phyloP scores from a whole-genome alignment of 192 early-diverging fungal genomes.

The Anaeromyces robustus region DNA sequence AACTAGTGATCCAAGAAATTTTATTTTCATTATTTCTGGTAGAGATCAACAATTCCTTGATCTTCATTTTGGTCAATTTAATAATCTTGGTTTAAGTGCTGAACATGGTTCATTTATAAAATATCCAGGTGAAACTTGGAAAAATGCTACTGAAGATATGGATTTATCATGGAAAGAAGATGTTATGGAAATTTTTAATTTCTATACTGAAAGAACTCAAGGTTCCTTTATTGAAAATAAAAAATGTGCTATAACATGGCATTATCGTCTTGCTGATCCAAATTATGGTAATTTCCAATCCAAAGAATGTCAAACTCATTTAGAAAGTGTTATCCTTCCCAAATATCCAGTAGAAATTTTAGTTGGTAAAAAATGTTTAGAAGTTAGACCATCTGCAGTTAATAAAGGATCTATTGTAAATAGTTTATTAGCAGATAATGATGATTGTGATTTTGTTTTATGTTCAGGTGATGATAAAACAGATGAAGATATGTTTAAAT shows the following conservation, averaged over 20 bases:
- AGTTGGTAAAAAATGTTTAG: constrained; percentile 91
- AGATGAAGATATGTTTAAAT: constrained; percentile 83
- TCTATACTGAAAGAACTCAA: constrained; percentile 87
- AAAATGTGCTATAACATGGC: constrained; percentile 85
- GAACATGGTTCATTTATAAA: constrained; percentile 94
- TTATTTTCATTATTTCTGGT: constrained; percentile 83
- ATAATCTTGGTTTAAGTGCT: constrained; percentile 66
- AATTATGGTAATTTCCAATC: constrained; percentile 92
- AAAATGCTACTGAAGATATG: constrained; percentile 31
- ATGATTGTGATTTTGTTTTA: constrained; percentile 71
- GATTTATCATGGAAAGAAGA: constrained; percentile 90
- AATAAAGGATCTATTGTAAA: constrained; percentile 98
- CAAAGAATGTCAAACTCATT: constrained; percentile 91
- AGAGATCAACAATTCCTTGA: constrained; percentile 73
- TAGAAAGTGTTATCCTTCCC: constrained; percentile 80
- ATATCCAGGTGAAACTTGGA: constrained; percentile 43
- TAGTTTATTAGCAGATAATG: constrained; percentile 42
- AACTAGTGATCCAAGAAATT: constrained; percentile 60
- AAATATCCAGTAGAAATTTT: constrained; percentile 88
- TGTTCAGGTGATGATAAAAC: constrained; percentile 95
- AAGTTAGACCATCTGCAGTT: constrained; percentile 71
- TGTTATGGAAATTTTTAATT: constrained; percentile 81
- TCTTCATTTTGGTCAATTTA: constrained; percentile 63
- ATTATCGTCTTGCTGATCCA: constrained; percentile 88
- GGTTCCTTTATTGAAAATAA: constrained; percentile 49